A percentile compares a stretch with the other conserved stretches of the same genome.
Evolutionary conservation across 345 rosid species (phyloP).

Genomic region (Euphorbia lathyris): DNA sequence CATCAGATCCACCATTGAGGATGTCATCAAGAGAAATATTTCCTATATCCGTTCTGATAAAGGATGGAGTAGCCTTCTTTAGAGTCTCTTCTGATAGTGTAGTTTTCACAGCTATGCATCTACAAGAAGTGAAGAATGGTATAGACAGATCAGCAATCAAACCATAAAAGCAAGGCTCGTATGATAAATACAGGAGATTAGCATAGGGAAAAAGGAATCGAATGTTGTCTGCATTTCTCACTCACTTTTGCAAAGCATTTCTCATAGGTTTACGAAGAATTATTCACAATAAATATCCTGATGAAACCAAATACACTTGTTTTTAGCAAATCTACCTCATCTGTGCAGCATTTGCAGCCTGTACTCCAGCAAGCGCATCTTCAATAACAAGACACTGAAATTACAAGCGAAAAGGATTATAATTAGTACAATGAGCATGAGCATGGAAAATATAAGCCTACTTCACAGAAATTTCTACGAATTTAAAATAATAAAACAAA

Average conservation of each 20-base stretch:
- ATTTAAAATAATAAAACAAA: background rate
- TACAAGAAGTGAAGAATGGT: constrained; percentile 38
- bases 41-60: constrained; percentile 73
- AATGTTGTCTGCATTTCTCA: background rate
- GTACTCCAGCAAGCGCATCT: constrained; percentile 96
- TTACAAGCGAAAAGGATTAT: constrained; percentile 1
- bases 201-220: background rate
- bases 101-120: constrained; percentile 92
- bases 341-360: constrained; percentile 89
- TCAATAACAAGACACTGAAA: constrained; percentile 85
- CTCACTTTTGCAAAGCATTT: constrained; percentile 5
- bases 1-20: constrained; percentile 76
- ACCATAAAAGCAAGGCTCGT: constrained; percentile 8
- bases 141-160: background rate
- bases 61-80: constrained; percentile 60
- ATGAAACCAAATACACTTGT: constrained; percentile 7
- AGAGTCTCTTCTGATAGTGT: constrained; percentile 66
- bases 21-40: constrained; percentile 73
- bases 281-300: background rate
- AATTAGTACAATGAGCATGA: background rate
- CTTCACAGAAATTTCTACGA: background rate
- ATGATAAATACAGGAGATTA: constrained; percentile 2
- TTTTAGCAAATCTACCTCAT: constrained; percentile 64
- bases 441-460: background rate
- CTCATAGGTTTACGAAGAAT: constrained; percentile 1